Evolutionary conservation across 148 eudicot genomes (phyloP), one percentile per base, ranked within the genome.

Genomic region (Euryodendron excelsum): DNA sequence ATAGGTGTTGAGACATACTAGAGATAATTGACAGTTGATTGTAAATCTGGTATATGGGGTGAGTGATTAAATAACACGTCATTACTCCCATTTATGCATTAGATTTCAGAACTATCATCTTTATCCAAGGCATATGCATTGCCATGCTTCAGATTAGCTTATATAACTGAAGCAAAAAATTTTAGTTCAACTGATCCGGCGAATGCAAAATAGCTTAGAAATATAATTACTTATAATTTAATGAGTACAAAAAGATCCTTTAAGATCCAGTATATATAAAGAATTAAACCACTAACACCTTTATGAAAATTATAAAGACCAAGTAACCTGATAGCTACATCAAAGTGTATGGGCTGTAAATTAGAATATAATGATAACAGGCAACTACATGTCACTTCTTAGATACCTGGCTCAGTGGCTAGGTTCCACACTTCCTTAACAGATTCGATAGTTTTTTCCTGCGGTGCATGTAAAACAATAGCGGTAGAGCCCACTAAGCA

Each of bases 381-480:
- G 53, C 23, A 44, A 20, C 14, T 6, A 1, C 47, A 27, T n/a
- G n/a, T 27, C 66, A 75, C 25, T 62, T 64, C 3, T 65, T n/a
- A 76, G 67, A 30, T 88, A 95, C 99, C 97, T 78, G 97, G 92
- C 77, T 89, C 86, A 25, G 88, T 89, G 20, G 99, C 99, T 70
- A 93, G 81, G 27, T 83, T 44, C 99, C 99, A 96, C 55, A 96
- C 88, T 89, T 93, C 91, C 84, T 85, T 96, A 76, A 96, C 99
- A 30, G 95, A 91, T 37, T 80, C 83, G 47, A 96, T 92, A n/a
- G 79, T 78, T 70, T 77, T 88, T 73, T 96, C 99, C 20, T 85
- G 86, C 2, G 99, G 99, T 5, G 99, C 99, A 79, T 96, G 99
- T 69, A 96, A 72, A 60, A 96, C 99, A 63, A 96, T 92, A 64